These are phyloP conservation scores for Blastobotrys serpentis DNA, from an alignment of 1,139 yeast genomes.

Conservation along the genomic window DNA sequence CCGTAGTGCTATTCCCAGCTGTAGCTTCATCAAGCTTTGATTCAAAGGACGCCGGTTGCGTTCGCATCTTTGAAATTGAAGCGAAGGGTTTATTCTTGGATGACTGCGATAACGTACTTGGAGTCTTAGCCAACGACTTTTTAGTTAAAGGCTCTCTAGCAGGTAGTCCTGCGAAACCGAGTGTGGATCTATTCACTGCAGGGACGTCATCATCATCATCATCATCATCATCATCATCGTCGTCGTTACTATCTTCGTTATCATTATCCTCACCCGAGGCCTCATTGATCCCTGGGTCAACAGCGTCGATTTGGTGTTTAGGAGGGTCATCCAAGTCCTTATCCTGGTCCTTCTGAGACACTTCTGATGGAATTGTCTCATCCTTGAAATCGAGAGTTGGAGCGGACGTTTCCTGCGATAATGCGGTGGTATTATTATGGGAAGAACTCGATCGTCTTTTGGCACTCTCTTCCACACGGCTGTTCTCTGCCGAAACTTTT, in stretches of 20 bases:
- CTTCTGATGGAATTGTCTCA: background rate
- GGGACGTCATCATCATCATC: conserved; percentile 23
- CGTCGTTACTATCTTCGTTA: background rate
- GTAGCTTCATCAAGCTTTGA: conserved; percentile 13
- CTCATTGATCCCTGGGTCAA: background rate
- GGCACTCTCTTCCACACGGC: conserved; percentile 4
- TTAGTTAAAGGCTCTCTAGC: conserved; percentile 47
- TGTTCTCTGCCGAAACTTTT: conserved; percentile 5
- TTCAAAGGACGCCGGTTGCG: conserved; percentile 18
- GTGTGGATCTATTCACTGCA: conserved; percentile 26
- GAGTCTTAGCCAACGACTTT: conserved; percentile 35
- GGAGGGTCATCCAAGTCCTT: no score
- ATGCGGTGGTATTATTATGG: conserved; percentile 20
- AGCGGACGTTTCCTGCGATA: conserved; percentile 16
- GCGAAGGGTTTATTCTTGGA: conserved; percentile 12
- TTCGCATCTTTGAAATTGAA: conserved; percentile 13
- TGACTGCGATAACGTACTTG: conserved; percentile 22
- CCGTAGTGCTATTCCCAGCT: background rate
- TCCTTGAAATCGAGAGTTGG: background rate
- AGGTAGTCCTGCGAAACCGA: conserved; percentile 48
- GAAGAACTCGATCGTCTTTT: conserved; percentile 2
- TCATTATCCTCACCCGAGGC: background rate
- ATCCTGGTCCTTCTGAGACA: background rate
- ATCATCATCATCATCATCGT: conserved; percentile 22
- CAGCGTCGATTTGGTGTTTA: background rate